A percentile compares a stretch with the other conserved stretches of the same genome.
Conservation (phyloP, 495 filamentous ascomycete species). For the Neurospora africana region DNA sequence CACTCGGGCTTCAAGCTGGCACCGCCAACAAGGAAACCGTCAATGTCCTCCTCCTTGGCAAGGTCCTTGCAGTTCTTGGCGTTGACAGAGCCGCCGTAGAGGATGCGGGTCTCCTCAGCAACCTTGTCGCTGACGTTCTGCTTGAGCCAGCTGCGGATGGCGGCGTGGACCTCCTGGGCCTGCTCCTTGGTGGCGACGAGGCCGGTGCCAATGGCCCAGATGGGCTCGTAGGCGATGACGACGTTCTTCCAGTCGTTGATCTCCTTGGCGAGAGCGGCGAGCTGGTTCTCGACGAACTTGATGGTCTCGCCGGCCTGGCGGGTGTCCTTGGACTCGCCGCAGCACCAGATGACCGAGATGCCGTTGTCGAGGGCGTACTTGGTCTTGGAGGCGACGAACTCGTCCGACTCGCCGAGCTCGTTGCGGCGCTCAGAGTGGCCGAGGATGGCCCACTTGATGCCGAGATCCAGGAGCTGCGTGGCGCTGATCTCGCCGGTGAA, state of each 20-base stretch:
- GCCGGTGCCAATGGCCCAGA: constrained; percentile 98
- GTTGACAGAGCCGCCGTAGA: constrained; percentile 93
- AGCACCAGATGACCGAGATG: constrained; percentile 86
- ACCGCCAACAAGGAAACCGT: constrained; percentile 96
- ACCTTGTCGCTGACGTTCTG: constrained; percentile 59
- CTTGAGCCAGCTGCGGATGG: constrained; percentile 80
- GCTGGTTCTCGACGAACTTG: constrained; percentile 75
- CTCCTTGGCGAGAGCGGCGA: constrained; percentile 56
- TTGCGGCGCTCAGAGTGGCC: constrained; percentile 91
- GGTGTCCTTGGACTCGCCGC: constrained; percentile 89
- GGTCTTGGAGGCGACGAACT: constrained; percentile 84
- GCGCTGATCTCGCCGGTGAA: constrained; percentile 96
- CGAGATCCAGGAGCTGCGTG: constrained; percentile 75
- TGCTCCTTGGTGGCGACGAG: constrained; percentile 92
- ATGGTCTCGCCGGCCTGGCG: constrained; percentile 80
- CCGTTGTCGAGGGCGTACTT: constrained; percentile 82
- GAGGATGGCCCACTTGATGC: constrained; percentile 78
- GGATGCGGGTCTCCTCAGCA: constrained; percentile 70
- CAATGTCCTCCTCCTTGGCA: constrained; percentile 83
- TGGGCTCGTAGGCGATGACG: constrained; percentile 96
- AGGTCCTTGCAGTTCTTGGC: constrained; percentile 97
- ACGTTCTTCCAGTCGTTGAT: constrained; percentile 83
- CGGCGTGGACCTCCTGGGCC: constrained; percentile 89
- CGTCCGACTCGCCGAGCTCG: constrained; percentile 73
- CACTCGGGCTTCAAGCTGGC: constrained; percentile 97